Base-by-base conservation (phyloP, 2,329 filamentous ascomycete genomes). In the Claviceps africana region DNA sequence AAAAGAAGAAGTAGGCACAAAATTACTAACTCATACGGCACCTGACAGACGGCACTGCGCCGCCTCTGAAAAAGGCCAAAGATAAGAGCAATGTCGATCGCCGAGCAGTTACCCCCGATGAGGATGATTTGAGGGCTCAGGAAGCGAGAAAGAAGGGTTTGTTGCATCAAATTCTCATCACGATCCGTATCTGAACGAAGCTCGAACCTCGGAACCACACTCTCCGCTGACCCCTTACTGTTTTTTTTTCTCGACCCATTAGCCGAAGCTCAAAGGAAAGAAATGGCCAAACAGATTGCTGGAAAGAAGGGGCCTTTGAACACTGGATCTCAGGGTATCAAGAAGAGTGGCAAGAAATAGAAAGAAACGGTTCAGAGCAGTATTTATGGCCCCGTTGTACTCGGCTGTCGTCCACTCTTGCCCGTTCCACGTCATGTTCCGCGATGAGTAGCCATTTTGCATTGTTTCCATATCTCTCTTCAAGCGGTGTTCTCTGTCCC, bases 261-360 rank as follows among this genome's bases (percentile, higher is more conserved):
- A 47, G 44, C 44, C 44, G 44, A 47, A 6, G 44, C 44, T 6
- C 28, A 31, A 47, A 31, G 19, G 70, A 91, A 94, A 73, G 88
- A 89, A 10, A 67, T 94, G 71, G 82, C 84, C n/a, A 77, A 82
- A 55, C 86, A 88, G 73, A 42, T 51, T 15, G 84, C 86, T 46
- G 84, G 85, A 63, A 86, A 86, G 69, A 95, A 94, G 74, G 91
- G 91, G 3, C 90, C 91, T 39, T 67, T 96, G 66, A 90, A 89
- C 72, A 85, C 82, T 33, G 89, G 88, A 35, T 70, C 77, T 48
- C 88, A 94, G 72, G 89, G 88, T 56, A 95, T 97, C 76, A 96
- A 96, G 83, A 96, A 95, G 81, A 93, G 86, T 56, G 90, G 89
- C 70, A 95, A 96, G 86, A 95, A 96, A 83, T 95, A 78, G 72